Evolutionary conservation across 305 asterid genomes (phyloP).

Genomic region (Fraxinus angustifolia): DNA sequence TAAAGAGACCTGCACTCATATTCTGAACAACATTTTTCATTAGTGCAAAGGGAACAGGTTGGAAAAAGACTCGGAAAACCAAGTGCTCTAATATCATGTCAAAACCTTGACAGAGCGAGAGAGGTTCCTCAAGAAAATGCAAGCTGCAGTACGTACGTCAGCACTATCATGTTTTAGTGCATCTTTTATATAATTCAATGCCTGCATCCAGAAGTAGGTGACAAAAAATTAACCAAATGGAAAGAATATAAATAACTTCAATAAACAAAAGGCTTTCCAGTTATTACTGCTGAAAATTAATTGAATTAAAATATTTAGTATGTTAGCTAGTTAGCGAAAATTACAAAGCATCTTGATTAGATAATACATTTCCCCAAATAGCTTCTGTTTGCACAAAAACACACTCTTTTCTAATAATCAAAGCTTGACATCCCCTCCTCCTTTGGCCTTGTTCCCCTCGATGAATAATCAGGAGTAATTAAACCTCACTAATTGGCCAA

Average conservation of each 20-base stretch:
- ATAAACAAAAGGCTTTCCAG: constrained; percentile 10
- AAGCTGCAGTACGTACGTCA: constrained; percentile 86
- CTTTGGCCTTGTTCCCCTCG: not conserved
- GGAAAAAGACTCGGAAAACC: constrained; percentile 12
- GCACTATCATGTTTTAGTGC: constrained; percentile 64
- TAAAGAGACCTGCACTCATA: constrained; percentile 85
- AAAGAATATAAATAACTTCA: constrained; percentile 20
- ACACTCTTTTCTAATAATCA: not conserved
- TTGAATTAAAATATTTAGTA: not conserved
- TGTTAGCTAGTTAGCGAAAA: not conserved
- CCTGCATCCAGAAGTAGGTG: constrained; percentile 48
- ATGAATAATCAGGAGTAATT: constrained; percentile 12
- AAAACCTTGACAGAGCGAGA: constrained; percentile 90
- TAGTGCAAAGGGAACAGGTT: constrained; percentile 32
- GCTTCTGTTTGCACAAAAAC: not conserved
- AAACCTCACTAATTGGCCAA: not conserved
- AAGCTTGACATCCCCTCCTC: not conserved
- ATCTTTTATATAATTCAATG: constrained; percentile 43
- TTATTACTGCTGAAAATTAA: constrained; percentile 2
- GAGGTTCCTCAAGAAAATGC: constrained; percentile 71
- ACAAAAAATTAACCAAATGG: constrained; percentile 6
- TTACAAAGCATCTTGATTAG: not conserved
- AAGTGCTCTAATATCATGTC: constrained; percentile 8
- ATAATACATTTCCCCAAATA: not conserved
- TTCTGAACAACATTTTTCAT: constrained; percentile 47